Evolutionary conservation across 2,329 filamentous ascomycete species (phyloP).

Genomic region (Plenodomus biglobosus): DNA sequence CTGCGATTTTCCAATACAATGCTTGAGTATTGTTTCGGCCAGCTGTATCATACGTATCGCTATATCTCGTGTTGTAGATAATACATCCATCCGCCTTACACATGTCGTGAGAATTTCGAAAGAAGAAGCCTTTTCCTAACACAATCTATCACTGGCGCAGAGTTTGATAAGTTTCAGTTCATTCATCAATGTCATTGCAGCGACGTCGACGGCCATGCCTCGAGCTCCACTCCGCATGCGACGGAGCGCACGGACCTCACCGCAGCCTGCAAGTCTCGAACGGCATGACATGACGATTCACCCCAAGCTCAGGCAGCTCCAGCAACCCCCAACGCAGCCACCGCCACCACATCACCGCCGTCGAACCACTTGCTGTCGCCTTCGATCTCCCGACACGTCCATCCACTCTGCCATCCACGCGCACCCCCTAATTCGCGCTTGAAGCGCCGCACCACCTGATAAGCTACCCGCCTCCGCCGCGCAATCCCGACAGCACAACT

Average conservation of each 20-base stretch:
- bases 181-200: background rate
- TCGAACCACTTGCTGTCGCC: background rate
- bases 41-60: too few relatives aligned
- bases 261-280: constrained; percentile 1
- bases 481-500: constrained; percentile 9
- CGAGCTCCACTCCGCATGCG: background rate
- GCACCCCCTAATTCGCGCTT: background rate
- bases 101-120: too few relatives aligned
- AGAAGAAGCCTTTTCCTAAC: too few relatives aligned
- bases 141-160: too few relatives aligned
- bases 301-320: constrained; percentile 7
- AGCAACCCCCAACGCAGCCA: constrained; percentile 5
- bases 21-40: too few relatives aligned
- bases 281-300: constrained; percentile 17
- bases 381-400: background rate
- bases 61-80: too few relatives aligned
- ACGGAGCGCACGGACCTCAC: constrained; percentile 3
- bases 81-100: too few relatives aligned
- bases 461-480: constrained; percentile 14
- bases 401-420: background rate
- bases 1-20: too few relatives aligned
- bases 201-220: background rate
- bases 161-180: background rate
- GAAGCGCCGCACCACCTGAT: constrained; percentile 13
- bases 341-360: background rate